These are phyloP conservation scores for Kurtzmaniella cleridarum DNA, from an alignment of 805 yeast species.

Conservation along the genomic window DNA sequence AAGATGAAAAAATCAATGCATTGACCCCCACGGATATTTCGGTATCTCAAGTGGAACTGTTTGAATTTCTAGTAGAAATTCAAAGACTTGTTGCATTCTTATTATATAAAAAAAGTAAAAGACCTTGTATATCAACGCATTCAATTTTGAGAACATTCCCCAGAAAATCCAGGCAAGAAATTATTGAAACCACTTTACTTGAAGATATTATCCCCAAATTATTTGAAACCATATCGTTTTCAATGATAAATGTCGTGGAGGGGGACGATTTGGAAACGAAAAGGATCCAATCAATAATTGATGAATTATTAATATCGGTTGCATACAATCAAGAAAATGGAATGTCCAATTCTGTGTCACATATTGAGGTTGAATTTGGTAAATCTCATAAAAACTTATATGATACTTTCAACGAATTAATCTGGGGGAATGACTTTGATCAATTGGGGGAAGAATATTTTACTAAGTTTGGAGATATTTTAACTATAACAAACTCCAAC, in stretches of 20 bases:
- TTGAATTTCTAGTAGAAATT: constrained; percentile 15
- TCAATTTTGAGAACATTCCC: constrained; percentile 14
- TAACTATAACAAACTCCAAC: constrained; percentile 24
- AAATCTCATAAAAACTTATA: constrained; percentile 19
- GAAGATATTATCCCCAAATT: constrained; percentile 18
- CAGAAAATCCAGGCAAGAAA: constrained; percentile 12
- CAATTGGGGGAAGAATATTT: constrained; percentile 24
- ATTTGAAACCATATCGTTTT: constrained; percentile 8
- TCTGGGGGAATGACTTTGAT: constrained; percentile 31
- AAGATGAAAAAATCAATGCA: constrained; percentile 5
- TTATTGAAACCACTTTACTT: constrained; percentile 4
- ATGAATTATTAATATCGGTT: constrained; percentile 16
- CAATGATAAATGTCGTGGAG: not conserved
- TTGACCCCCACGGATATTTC: constrained; percentile 5
- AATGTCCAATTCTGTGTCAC: constrained; percentile 16
- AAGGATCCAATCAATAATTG: not conserved
- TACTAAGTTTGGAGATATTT: constrained; percentile 21
- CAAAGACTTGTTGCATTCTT: constrained; percentile 21
- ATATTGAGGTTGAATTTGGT: constrained; percentile 31
- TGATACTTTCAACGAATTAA: constrained; percentile 28
- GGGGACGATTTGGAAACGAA: constrained; percentile 11
- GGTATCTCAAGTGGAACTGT: constrained; percentile 3
- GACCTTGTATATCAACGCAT: constrained; percentile 19
- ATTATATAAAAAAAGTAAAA: constrained; percentile 8
- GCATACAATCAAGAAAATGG: constrained; percentile 26